Conservation (phyloP, 176 grass and related monocot species). For the Secale cereale region DNA sequence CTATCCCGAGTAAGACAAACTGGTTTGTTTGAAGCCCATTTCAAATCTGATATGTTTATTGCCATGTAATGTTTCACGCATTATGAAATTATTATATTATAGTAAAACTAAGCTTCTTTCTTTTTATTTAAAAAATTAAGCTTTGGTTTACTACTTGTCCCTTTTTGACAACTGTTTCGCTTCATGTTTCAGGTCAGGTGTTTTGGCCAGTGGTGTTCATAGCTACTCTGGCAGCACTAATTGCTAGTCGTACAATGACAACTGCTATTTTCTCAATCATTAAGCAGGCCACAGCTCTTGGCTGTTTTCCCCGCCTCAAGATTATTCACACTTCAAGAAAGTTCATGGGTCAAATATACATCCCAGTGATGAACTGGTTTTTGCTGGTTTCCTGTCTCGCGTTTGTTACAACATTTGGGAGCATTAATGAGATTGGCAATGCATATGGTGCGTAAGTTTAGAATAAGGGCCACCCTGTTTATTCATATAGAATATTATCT, state of each 20-base stretch:
- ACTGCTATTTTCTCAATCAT: conserved; percentile 91
- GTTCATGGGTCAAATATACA: conserved; percentile 99
- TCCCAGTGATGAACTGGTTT: conserved; percentile 97
- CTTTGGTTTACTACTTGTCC: not conserved
- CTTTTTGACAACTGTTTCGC: conserved; percentile 25
- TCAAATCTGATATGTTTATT: conserved; percentile 30
- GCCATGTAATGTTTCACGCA: not conserved
- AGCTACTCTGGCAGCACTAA: conserved; percentile 84
- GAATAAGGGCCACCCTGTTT: not conserved
- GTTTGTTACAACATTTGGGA: conserved; percentile 81
- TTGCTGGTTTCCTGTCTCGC: conserved; percentile 77
- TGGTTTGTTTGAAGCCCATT: conserved; percentile 6
- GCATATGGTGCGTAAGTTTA: conserved; percentile 68
- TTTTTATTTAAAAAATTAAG: not conserved
- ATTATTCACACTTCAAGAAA: conserved; percentile 96
- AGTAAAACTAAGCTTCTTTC: not conserved
- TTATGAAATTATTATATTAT: conserved; percentile 1
- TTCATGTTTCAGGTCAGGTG: conserved; percentile 50
- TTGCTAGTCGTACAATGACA: conserved; percentile 97
- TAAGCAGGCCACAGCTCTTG: conserved; percentile 94
- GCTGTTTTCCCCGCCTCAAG: conserved; percentile 95
- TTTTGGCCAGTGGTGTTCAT: conserved; percentile 88
- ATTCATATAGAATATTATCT: not conserved
- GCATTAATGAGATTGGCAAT: conserved; percentile 97
- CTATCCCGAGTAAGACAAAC: conserved; percentile 87